Percentiles rank a stretch among this genome's conserved stretches.
Evolutionary conservation across 441 rosid species (phyloP).

Genomic region (Populus hybrid): DNA sequence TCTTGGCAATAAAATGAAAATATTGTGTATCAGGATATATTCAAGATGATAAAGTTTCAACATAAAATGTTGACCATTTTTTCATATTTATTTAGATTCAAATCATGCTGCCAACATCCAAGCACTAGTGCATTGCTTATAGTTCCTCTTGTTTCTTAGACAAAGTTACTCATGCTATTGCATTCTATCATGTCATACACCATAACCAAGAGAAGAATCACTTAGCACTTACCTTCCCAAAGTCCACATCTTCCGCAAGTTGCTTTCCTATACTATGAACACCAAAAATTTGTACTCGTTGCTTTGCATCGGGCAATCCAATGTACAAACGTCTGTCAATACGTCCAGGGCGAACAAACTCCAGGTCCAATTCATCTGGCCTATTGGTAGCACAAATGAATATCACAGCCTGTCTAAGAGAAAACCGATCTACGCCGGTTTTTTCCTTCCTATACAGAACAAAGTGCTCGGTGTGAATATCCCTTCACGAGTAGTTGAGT

Average conservation of each 20-base stretch:
- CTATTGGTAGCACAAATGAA: slow-evolving; percentile 98
- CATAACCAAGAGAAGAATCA: not conserved
- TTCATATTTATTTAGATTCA: not conserved
- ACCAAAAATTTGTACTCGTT: slow-evolving; percentile 84
- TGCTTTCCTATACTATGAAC: slow-evolving; percentile 88
- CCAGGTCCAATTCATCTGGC: slow-evolving; percentile 92
- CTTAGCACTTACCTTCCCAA: slow-evolving; percentile 52
- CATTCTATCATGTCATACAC: not conserved
- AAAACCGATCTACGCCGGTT: slow-evolving; percentile 90
- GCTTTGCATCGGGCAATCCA: slow-evolving; percentile 94
- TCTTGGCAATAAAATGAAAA: not conserved
- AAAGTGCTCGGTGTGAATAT: slow-evolving; percentile 19
- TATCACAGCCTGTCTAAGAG: slow-evolving; percentile 94
- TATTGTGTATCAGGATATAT: not conserved
- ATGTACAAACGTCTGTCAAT: slow-evolving; percentile 93
- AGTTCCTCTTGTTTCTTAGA: not conserved
- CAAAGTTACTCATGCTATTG: not conserved
- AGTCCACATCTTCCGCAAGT: slow-evolving; percentile 83
- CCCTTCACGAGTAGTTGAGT: slow-evolving; percentile 2
- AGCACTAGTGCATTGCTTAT: not conserved
- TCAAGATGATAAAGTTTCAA: not conserved
- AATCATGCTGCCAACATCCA: not conserved
- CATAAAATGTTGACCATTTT: not conserved
- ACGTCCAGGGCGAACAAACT: slow-evolving; percentile 89
- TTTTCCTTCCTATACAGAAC: slow-evolving; percentile 66